Evolutionary conservation across 495 filamentous ascomycete species (phyloP).

Genomic region (Hypoxylon lienhwacheense): DNA sequence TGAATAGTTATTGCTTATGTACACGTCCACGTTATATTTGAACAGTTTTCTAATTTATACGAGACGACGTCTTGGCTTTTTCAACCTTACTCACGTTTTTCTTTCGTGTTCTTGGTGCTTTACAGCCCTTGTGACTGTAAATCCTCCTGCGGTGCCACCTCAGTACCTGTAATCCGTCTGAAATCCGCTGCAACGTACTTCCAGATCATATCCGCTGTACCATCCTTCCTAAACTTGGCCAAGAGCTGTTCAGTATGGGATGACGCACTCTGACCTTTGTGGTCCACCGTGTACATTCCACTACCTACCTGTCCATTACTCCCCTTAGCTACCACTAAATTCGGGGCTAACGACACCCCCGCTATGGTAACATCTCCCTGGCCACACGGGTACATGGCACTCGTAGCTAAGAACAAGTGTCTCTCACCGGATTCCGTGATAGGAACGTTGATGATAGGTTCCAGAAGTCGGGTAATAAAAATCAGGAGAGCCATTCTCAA

Average conservation of each 20-base stretch:
- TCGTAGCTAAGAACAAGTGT: conserved; percentile 53
- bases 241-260: conserved; percentile 43
- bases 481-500: background rate
- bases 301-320: too few relatives aligned
- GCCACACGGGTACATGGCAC: conserved; percentile 45
- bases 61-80: too few relatives aligned
- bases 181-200: too few relatives aligned
- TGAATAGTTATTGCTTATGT: too few relatives aligned
- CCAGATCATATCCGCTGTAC: conserved; percentile 52
- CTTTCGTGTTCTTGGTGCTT: too few relatives aligned
- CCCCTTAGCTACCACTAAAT: conserved; percentile 42
- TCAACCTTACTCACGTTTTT: too few relatives aligned
- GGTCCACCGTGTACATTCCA: conserved; percentile 57
- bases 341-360: conserved; percentile 38
- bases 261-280: conserved; percentile 45
- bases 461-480: background rate
- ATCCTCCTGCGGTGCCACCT: too few relatives aligned
- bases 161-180: too few relatives aligned
- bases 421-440: conserved; percentile 51
- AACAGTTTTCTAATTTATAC: too few relatives aligned
- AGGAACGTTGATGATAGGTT: conserved; percentile 5
- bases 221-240: conserved; percentile 42
- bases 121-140: too few relatives aligned
- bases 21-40: too few relatives aligned
- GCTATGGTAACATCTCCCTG: conserved; percentile 6